Evolutionary conservation across 306 rosid genomes (phyloP).

Genomic region (Prunus campanulata): DNA sequence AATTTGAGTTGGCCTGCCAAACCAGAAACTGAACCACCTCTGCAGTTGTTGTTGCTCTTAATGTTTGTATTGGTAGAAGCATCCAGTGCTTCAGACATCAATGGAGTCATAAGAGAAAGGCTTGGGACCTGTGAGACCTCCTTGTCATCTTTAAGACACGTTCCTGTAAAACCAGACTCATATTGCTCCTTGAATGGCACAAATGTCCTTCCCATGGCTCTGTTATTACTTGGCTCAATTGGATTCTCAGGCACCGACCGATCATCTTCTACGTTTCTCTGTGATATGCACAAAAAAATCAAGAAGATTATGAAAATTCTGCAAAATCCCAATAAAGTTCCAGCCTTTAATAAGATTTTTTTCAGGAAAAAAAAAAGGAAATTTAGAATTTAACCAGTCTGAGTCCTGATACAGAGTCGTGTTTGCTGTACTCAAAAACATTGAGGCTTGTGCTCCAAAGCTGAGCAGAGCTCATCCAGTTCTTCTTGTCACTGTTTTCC

Average conservation of each 20-base stretch:
- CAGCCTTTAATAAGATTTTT: neutral
- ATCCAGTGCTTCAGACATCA: slow-evolving; percentile 37
- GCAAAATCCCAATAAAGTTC: slow-evolving; percentile 6
- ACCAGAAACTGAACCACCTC: slow-evolving; percentile 47
- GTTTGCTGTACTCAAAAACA: slow-evolving; percentile 16
- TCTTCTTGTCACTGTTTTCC: slow-evolving; percentile 45
- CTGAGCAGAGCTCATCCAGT: slow-evolving; percentile 61
- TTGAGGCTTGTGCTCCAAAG: slow-evolving; percentile 53
- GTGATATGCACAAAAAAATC: neutral
- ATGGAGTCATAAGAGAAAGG: slow-evolving; percentile 54
- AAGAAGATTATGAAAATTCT: neutral
- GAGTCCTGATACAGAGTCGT: slow-evolving; percentile 9
- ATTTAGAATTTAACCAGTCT: slow-evolving; percentile 26
- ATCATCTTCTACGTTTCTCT: slow-evolving; percentile 59
- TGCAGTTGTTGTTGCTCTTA: slow-evolving; percentile 23
- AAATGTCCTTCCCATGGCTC: slow-evolving; percentile 43
- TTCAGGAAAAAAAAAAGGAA: neutral
- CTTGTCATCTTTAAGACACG: slow-evolving; percentile 33
- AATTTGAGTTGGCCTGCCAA: slow-evolving; percentile 33
- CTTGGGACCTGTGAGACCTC: slow-evolving; percentile 47
- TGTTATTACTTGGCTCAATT: slow-evolving; percentile 27
- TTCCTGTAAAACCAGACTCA: slow-evolving; percentile 25
- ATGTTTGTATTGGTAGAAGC: slow-evolving; percentile 32
- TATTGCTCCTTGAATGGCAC: slow-evolving; percentile 29
- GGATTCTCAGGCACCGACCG: slow-evolving; percentile 41